phyloP scores from a whole-genome alignment of 495 filamentous ascomycete species.

The Jackrogersella multiformis region DNA sequence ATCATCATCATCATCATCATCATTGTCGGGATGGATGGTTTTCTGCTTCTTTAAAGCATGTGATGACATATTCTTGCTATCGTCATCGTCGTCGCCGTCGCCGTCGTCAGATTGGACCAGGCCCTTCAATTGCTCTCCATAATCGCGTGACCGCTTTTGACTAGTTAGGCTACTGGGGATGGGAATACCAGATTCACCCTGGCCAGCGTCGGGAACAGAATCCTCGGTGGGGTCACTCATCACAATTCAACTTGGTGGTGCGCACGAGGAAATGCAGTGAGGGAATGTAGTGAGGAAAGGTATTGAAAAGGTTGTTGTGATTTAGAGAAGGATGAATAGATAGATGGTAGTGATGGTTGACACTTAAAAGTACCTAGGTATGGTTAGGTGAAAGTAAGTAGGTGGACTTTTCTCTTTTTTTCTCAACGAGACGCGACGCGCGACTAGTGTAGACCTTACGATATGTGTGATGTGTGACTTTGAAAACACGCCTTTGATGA shows the following conservation, averaged over 20 bases:
- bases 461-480: background rate
- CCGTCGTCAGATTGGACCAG: slow-evolving; percentile 37
- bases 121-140: slow-evolving; percentile 44
- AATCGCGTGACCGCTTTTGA: slow-evolving; percentile 38
- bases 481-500: background rate
- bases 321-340: too few relatives aligned
- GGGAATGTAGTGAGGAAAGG: too few relatives aligned
- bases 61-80: background rate
- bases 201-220: slow-evolving; percentile 2
- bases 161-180: slow-evolving; percentile 10
- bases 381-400: too few relatives aligned
- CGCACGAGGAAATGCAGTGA: too few relatives aligned
- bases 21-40: slow-evolving; percentile 1
- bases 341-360: too few relatives aligned
- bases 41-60: slow-evolving; percentile 41
- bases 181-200: slow-evolving; percentile 12
- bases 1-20: slow-evolving; percentile 21
- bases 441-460: too few relatives aligned
- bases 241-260: slow-evolving; percentile 8
- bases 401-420: too few relatives aligned
- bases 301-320: too few relatives aligned
- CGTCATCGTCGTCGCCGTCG: slow-evolving; percentile 23
- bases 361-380: too few relatives aligned
- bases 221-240: slow-evolving; percentile 13
- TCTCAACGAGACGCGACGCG: too few relatives aligned